phyloP scores from a whole-genome alignment of 2,329 filamentous ascomycete species.

The Xylariaceae sp. region DNA sequence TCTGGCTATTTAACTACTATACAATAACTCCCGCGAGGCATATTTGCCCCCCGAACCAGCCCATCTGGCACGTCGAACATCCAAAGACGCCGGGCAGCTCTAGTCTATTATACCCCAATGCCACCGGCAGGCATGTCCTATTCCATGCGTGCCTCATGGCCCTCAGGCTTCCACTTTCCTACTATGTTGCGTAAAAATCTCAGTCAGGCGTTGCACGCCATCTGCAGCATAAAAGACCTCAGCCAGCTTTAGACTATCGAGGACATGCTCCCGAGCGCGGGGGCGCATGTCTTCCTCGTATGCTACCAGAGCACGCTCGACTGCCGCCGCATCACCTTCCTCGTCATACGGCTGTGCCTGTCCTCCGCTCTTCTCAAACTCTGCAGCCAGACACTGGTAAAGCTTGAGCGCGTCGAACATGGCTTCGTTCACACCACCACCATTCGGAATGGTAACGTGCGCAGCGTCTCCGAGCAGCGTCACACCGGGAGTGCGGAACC shows the following conservation, averaged over 20 bases:
- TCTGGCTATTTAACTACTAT: too few relatives aligned
- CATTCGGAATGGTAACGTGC: slow-evolving; percentile 12
- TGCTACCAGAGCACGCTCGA: slow-evolving; percentile 12
- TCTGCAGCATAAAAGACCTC: slow-evolving; percentile 9
- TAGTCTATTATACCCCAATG: too few relatives aligned
- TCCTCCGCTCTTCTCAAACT: not conserved
- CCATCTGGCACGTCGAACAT: too few relatives aligned
- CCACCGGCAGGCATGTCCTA: too few relatives aligned
- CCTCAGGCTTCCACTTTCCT: not conserved
- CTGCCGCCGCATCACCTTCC: not conserved
- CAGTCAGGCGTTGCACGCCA: slow-evolving; percentile 10
- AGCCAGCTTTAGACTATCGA: slow-evolving; percentile 5
- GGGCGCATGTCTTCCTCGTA: slow-evolving; percentile 13
- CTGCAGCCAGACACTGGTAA: slow-evolving; percentile 6
- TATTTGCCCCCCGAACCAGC: too few relatives aligned
- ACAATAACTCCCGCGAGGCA: too few relatives aligned
- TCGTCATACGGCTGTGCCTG: not conserved
- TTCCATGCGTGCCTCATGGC: too few relatives aligned
- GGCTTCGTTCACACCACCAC: slow-evolving; percentile 15
- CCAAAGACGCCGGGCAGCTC: too few relatives aligned
- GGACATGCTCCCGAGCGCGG: slow-evolving; percentile 5
- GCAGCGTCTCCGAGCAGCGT: slow-evolving; percentile 17
- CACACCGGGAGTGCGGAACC: slow-evolving; percentile 11
- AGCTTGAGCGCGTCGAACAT: slow-evolving; percentile 16
- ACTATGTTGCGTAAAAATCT: slow-evolving; percentile 3